These are phyloP conservation scores for Clitoria ternatea DNA, from an alignment of 306 rosid genomes.

Conservation along the genomic window DNA sequence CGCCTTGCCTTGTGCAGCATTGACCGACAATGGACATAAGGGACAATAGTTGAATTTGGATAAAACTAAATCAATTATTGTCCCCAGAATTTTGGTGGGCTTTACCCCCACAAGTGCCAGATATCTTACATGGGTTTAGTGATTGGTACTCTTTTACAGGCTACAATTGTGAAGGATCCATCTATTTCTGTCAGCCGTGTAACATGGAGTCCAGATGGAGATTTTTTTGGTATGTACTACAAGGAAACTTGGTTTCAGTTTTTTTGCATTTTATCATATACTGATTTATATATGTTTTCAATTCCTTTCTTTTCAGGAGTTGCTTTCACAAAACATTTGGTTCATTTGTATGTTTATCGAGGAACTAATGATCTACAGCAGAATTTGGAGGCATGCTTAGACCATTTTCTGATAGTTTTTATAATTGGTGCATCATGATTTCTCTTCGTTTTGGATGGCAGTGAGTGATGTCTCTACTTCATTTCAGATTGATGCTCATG, in stretches of 20 bases:
- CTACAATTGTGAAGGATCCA: slow-evolving; percentile 35
- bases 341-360: slow-evolving; percentile 57
- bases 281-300: no score
- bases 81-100: no score
- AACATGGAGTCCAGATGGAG: slow-evolving; percentile 73
- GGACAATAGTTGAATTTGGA: no score
- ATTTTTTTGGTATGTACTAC: slow-evolving; percentile 52
- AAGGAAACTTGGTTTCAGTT: not conserved
- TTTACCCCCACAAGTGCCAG: no score
- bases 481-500: slow-evolving; percentile 64
- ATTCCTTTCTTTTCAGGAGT: slow-evolving; percentile 48
- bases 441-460: no score
- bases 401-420: not conserved
- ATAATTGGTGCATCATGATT: no score
- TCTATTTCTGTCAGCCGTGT: slow-evolving; percentile 55
- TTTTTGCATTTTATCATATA: slow-evolving; percentile 1
- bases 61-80: no score
- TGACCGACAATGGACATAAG: no score
- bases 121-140: not conserved
- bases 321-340: slow-evolving; percentile 69
- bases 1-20: no score
- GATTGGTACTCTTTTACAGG: slow-evolving; percentile 39
- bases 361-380: slow-evolving; percentile 42
- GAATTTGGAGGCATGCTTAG: slow-evolving; percentile 45
- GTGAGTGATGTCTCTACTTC: not conserved